phyloP scores from a whole-genome alignment of 2,329 filamentous ascomycete genomes.

The Penicillium sp. region DNA sequence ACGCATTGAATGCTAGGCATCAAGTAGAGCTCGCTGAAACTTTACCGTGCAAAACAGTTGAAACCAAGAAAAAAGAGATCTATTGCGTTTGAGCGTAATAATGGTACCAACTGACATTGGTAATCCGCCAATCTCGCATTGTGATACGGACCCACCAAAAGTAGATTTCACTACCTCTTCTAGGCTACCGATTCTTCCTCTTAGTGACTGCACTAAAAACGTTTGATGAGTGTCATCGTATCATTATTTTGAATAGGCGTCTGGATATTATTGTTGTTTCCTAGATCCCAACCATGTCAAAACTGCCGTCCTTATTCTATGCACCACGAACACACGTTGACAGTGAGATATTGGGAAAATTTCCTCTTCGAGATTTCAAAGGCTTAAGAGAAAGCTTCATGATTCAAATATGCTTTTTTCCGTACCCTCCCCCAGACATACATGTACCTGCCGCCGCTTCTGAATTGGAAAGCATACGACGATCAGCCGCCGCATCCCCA shows the following conservation, averaged over 20 bases:
- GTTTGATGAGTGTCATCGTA: not conserved
- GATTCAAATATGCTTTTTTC: not conserved
- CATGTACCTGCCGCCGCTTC: not conserved
- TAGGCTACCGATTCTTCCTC: not conserved
- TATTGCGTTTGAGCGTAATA: not conserved
- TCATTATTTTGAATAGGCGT: not conserved
- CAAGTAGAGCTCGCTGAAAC: not conserved
- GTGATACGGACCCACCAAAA: too few relatives aligned
- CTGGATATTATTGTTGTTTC: not conserved
- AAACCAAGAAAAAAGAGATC: not conserved
- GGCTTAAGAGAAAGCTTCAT: not conserved
- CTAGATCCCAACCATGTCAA: too few relatives aligned
- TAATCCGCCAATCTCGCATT: not conserved
- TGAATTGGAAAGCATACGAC: not conserved
- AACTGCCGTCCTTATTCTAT: too few relatives aligned
- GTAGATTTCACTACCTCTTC: too few relatives aligned
- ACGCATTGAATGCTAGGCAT: not conserved
- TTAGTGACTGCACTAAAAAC: not conserved
- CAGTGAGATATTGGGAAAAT: too few relatives aligned
- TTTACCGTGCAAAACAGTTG: not conserved
- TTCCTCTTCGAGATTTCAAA: too few relatives aligned
- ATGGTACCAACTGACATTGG: not conserved
- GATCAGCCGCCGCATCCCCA: conserved; percentile 1
- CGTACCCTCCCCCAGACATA: not conserved
- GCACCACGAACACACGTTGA: too few relatives aligned